phyloP scores from a whole-genome alignment of 371 early-diverging fungal genomes.

The Saksenaea oblongispora region DNA sequence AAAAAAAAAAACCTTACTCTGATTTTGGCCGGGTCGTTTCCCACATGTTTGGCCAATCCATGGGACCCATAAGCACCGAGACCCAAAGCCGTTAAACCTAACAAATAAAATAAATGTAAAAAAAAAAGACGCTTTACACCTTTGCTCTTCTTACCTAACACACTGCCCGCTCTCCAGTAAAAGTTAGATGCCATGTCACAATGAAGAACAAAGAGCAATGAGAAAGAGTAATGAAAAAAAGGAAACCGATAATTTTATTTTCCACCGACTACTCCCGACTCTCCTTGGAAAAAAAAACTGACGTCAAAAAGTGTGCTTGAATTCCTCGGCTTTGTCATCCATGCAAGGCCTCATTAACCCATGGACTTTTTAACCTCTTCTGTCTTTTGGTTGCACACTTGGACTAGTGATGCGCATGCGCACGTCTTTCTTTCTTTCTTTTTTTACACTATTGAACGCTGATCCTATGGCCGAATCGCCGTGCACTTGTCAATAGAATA shows the following conservation, averaged over 20 bases:
- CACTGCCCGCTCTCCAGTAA: constrained; percentile 55
- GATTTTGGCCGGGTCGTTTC: constrained; percentile 59
- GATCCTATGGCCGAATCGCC: too few species aligned
- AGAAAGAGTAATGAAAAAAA: not conserved
- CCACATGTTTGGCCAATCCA: constrained; percentile 66
- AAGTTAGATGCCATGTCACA: constrained; percentile 45
- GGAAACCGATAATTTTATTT: not conserved
- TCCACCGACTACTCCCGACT: not conserved
- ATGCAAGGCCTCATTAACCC: too few species aligned
- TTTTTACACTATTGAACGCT: too few species aligned
- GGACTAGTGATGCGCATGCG: too few species aligned
- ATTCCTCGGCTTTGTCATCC: too few species aligned
- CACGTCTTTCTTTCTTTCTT: too few species aligned
- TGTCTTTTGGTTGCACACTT: too few species aligned
- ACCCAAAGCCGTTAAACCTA: constrained; percentile 71
- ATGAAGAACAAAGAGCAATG: constrained; percentile 7
- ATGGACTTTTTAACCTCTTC: too few species aligned
- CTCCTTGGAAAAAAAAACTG: not conserved
- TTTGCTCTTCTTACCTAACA: constrained; percentile 39
- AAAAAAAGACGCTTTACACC: not conserved
- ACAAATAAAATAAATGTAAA: not conserved
- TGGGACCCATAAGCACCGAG: constrained; percentile 81
- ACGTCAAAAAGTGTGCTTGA: not conserved
- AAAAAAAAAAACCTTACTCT: too few species aligned
- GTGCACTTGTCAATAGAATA: too few species aligned